Conservation (phyloP, 306 rosid genomes). For the Cicer pinnatifidum region DNA sequence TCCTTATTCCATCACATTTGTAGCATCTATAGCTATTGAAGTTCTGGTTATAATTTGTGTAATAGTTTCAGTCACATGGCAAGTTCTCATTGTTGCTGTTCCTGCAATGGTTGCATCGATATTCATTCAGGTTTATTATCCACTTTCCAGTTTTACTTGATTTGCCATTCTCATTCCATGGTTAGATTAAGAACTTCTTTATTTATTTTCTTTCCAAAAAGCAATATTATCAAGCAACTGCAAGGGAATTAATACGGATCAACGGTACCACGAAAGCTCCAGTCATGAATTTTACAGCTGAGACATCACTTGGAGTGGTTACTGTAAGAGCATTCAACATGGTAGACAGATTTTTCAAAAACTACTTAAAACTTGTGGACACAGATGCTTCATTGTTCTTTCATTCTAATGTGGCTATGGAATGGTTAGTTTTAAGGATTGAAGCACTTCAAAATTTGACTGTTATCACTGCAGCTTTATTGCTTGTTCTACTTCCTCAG, state of each 20-base stretch:
- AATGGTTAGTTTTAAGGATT: slow-evolving; percentile 70
- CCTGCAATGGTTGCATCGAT: slow-evolving; percentile 58
- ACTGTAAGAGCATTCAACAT: slow-evolving; percentile 75
- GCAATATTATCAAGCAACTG: slow-evolving; percentile 78
- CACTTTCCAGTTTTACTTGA: slow-evolving; percentile 4
- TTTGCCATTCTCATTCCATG: not conserved
- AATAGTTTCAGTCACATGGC: slow-evolving; percentile 82
- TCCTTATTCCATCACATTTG: slow-evolving; percentile 62
- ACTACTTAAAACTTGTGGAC: slow-evolving; percentile 67
- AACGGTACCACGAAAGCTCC: slow-evolving; percentile 96
- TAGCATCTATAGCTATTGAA: slow-evolving; percentile 47
- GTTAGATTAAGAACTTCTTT: not conserved
- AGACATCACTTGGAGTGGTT: slow-evolving; percentile 81
- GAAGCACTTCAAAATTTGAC: slow-evolving; percentile 76
- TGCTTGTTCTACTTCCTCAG: slow-evolving; percentile 66
- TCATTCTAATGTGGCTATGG: slow-evolving; percentile 64
- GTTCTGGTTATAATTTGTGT: slow-evolving; percentile 48
- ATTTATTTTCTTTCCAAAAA: slow-evolving; percentile 2
- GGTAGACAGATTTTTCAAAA: slow-evolving; percentile 58
- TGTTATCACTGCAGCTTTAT: slow-evolving; percentile 63
- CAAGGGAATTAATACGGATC: slow-evolving; percentile 75
- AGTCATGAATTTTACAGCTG: slow-evolving; percentile 71
- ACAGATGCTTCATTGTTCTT: slow-evolving; percentile 70
- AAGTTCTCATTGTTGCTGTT: slow-evolving; percentile 70
- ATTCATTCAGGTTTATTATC: slow-evolving; percentile 58